Percentiles rank a stretch among this genome's conserved stretches.
Conservation (phyloP, 225 moss, liverwort and hornwort genomes). For the Ulota crispa region DNA sequence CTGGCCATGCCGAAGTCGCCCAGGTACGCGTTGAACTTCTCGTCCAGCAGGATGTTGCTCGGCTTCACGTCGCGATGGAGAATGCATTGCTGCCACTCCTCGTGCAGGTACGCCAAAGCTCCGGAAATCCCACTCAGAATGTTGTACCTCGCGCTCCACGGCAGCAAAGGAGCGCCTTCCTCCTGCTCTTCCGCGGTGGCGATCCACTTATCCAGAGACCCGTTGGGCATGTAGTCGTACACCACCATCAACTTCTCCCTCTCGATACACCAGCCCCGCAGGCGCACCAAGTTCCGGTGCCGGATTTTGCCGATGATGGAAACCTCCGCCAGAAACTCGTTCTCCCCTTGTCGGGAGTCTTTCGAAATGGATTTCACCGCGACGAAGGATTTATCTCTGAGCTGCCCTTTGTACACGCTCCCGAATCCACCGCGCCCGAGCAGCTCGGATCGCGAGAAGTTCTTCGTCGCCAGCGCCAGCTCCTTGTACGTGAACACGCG, state of each 20-base stretch:
- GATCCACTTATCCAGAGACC: conserved; percentile 55
- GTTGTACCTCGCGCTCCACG: conserved; percentile 45
- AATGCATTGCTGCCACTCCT: conserved; percentile 65
- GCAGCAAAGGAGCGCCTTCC: conserved; percentile 19
- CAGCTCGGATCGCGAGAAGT: conserved; percentile 40
- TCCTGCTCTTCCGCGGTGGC: conserved; percentile 17
- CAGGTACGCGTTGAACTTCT: conserved; percentile 49
- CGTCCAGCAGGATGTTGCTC: conserved; percentile 56
- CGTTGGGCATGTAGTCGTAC: conserved; percentile 57
- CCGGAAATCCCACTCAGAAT: conserved; percentile 49
- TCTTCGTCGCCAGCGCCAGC: conserved; percentile 46
- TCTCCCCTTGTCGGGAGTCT: conserved; percentile 48
- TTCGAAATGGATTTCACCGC: conserved; percentile 59
- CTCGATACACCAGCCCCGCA: conserved; percentile 86
- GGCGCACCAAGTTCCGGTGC: conserved; percentile 64
- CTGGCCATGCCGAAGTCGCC: conserved; percentile 64
- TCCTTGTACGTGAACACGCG: conserved; percentile 54
- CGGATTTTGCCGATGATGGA: conserved; percentile 59
- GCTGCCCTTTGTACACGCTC: conserved; percentile 46
- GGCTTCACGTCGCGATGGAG: conserved; percentile 64
- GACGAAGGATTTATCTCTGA: conserved; percentile 40
- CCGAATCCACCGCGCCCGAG: conserved; percentile 60
- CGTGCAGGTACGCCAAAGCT: conserved; percentile 60
- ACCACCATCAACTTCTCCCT: conserved; percentile 72
- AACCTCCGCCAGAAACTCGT: conserved; percentile 56